A percentile compares a stretch with the other conserved stretches of the same genome.
phyloP scores from a whole-genome alignment of 2,329 filamentous ascomycete genomes.

The Aureobasidium melanogenum region DNA sequence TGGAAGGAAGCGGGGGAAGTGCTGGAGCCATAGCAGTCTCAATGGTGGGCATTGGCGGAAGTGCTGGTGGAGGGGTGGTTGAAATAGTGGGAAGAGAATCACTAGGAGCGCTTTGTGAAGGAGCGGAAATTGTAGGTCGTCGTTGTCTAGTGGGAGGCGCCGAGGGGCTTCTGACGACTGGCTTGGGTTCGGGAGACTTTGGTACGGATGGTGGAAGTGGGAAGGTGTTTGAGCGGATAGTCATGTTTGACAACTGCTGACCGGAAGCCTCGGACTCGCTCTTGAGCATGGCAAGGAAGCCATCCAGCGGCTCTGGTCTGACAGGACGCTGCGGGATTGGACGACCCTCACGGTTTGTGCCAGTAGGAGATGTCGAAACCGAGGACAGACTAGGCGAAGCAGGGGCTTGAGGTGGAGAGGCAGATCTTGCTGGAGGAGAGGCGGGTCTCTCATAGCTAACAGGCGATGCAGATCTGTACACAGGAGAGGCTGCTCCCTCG shows the following conservation, averaged over 20 bases:
- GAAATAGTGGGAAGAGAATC: not conserved
- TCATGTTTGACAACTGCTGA: slow-evolving; percentile 3
- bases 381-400: slow-evolving; percentile 1
- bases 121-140: slow-evolving; percentile 8
- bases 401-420: not conserved
- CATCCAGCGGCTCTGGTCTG: slow-evolving; percentile 20
- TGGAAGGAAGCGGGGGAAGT: slow-evolving; percentile 14
- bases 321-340: slow-evolving; percentile 26
- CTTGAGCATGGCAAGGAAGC: slow-evolving; percentile 14
- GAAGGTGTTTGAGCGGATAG: slow-evolving; percentile 13
- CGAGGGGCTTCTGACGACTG: slow-evolving; percentile 6
- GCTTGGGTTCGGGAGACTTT: not conserved
- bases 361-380: not conserved
- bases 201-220: not conserved
- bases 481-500: not conserved
- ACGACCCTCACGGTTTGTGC: slow-evolving; percentile 6
- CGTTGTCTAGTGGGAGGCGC: slow-evolving; percentile 2
- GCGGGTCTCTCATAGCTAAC: not conserved
- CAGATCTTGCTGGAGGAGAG: not conserved
- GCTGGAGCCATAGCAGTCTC: slow-evolving; percentile 19
- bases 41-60: slow-evolving; percentile 12
- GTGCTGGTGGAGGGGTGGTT: slow-evolving; percentile 21
- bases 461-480: not conserved
- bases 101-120: not conserved
- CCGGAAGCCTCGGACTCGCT: slow-evolving; percentile 8